Conservation (phyloP, 208 protist genomes). For the Trypanosoma mega region DNA sequence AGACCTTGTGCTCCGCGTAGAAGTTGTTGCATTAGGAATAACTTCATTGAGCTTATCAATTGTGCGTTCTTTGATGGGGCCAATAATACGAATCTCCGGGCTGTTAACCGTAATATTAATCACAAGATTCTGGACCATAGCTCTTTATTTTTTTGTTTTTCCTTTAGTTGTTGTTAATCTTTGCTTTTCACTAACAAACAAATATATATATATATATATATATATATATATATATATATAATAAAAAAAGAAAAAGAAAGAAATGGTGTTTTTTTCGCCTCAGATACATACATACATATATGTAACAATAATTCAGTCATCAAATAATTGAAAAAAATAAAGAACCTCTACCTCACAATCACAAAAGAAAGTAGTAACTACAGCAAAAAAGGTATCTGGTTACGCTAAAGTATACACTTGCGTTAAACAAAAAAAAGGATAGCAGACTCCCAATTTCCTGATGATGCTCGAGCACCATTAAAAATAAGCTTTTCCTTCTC, state of each 20-base stretch:
- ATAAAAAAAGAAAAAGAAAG: slow-evolving; percentile 21
- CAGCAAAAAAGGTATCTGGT: background rate
- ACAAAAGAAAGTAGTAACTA: slow-evolving; percentile 23
- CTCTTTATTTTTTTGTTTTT: slow-evolving; percentile 13
- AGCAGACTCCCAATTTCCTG: slow-evolving; percentile 32
- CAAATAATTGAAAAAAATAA: too few relatives aligned
- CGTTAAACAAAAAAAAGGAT: slow-evolving; percentile 39
- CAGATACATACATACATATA: slow-evolving; percentile 21
- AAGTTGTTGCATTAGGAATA: slow-evolving; percentile 73
- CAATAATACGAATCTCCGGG: slow-evolving; percentile 80
- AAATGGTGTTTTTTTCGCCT: slow-evolving; percentile 4
- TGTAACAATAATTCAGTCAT: slow-evolving; percentile 7
- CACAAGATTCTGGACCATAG: slow-evolving; percentile 71
- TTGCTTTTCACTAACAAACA: slow-evolving; percentile 4
- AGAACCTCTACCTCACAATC: slow-evolving; percentile 8
- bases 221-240: slow-evolving; percentile 6
- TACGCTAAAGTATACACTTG: slow-evolving; percentile 7
- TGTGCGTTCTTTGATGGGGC: slow-evolving; percentile 82
- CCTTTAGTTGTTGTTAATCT: background rate
- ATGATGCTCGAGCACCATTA: slow-evolving; percentile 22
- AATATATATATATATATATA: slow-evolving; percentile 18
- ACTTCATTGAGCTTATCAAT: slow-evolving; percentile 85
- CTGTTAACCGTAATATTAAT: slow-evolving; percentile 86
- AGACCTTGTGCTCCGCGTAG: slow-evolving; percentile 64
- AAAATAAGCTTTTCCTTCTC: slow-evolving; percentile 31